phyloP scores from a whole-genome alignment of 345 rosid species.

The Atalantia buxifolia region DNA sequence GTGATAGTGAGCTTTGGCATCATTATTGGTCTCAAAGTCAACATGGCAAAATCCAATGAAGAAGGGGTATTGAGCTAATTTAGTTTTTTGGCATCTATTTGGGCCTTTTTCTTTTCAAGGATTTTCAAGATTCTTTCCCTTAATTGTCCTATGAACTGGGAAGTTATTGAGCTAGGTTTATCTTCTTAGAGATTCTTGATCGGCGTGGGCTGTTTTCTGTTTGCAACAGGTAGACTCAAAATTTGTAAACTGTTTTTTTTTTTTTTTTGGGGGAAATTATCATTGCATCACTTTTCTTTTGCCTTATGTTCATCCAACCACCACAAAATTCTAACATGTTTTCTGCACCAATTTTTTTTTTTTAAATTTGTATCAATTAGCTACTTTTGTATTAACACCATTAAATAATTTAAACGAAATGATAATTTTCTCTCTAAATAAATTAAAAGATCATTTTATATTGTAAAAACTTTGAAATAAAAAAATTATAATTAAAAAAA shows the following conservation, averaged over 20 bases:
- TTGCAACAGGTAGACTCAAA: not conserved
- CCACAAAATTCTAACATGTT: too few relatives aligned
- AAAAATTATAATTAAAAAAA: too few relatives aligned
- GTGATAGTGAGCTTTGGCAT: not conserved
- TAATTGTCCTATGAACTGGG: not conserved
- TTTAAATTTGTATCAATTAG: too few relatives aligned
- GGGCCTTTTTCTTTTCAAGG: not conserved
- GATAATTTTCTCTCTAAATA: too few relatives aligned
- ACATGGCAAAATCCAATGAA: not conserved
- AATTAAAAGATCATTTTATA: too few relatives aligned
- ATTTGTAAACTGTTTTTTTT: not conserved
- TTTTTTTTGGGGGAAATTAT: too few relatives aligned
- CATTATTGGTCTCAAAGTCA: not conserved
- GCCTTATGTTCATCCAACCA: too few relatives aligned
- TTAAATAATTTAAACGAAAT: too few relatives aligned
- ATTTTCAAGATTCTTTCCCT: not conserved
- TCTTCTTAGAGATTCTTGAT: not conserved
- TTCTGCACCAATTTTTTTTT: too few relatives aligned
- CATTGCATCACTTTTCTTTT: too few relatives aligned
- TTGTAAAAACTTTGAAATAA: too few relatives aligned
- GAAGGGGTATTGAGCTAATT: not conserved
- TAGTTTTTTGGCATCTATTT: not conserved
- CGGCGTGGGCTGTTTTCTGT: not conserved
- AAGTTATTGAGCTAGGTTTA: not conserved
- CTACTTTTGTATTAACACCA: too few relatives aligned